Base-by-base conservation (phyloP, 2,329 filamentous ascomycete species). In the Dactylellina drechsleri region DNA sequence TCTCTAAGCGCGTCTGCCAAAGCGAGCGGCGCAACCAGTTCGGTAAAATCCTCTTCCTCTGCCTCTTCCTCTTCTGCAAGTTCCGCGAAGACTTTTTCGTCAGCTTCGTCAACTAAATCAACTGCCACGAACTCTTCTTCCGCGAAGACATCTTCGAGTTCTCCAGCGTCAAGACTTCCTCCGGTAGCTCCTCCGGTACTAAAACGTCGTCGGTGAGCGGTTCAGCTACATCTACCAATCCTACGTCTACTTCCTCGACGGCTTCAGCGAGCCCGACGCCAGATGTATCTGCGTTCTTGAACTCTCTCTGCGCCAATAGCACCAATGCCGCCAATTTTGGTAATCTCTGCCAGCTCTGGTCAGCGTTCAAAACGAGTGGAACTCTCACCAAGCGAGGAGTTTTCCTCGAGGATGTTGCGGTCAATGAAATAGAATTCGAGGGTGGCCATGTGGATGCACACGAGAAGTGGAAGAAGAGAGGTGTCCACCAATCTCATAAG, bases 261-360 rank as follows among this genome's bases (percentile, higher is more conserved):
- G 23, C 31, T 16, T 31, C 28, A 2, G 40, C 41, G 12, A 50
- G 16, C 18, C 7, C 41, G n/a, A 20, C 49, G 16, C 16, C 62
- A 15, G 56, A 66, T n/a, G 68, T 56, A 10, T 54, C 68, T 10
- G 36, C 16, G 2, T 74, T 74, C 36, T 57, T 74, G n/a, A 50
- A 74, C 18, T 18, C 45, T 8, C 43, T 73, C 15, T 73, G 68
- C 18, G 31, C 31, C 13, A 31, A 73, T 18, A 66, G 54, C 15
- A 49, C n/a, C 16, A 56, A 49, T 15, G 36, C 61, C 23, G 18
- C 68, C 7, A 66, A 49, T 23, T 60, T 61, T 52, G 57, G 68
- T 15, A 66, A 52, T 36, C 23, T 74, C 8, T 74, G 68, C 28
- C 57, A 66, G 10, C 68, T 74, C 15, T 74, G 68, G 68, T 61